Evolutionary conservation across 2,329 filamentous ascomycete species (phyloP), one percentile per base, ranked within the genome.

Genomic region (Herpotrichia juniperi): DNA sequence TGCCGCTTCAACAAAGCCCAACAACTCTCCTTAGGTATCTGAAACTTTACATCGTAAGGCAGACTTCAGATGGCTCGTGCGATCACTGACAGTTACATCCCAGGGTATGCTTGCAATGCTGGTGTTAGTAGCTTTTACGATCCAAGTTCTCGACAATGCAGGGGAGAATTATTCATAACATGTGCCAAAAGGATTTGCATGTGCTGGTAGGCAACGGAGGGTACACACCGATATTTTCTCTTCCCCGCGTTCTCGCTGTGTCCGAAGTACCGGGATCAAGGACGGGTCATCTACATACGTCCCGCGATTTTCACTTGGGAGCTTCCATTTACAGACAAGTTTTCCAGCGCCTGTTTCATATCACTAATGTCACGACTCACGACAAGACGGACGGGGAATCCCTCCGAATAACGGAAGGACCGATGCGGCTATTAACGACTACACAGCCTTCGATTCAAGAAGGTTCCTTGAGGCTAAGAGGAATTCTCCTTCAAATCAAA

Each of bases 241-340:
- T 42, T 42, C 39, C 39, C 39, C 39, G 39, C 39, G 39, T 42
- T 42, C 21, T 42, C 39, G 21, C 24, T 14, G 21, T 42, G 39
- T 19, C 34, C 34, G 34, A 37, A 37, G 34, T 19, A 17, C 4
- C 21, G 34, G 31, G 9, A 7, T 14, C 16, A 37, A 37, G 17
- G 34, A 37, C 34, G 34, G 14, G 6, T 14, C 37, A 40, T 25
- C 19, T 10, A 5, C 19, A 21, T 22, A 14, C 8, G 11, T 40
- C 19, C 37, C 37, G 37, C 37, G 21, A 10, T 40, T 40, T 12
- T 28, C 12, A 12, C 37, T 40, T 40, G 12, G 3, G 19, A 40
- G 37, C 37, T 40, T 22, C 37, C 37, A 22, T 7, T 40, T 40
- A 19, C 19, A 40, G 37, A 19, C 22, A 12, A 10, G 7, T 22